These are phyloP conservation scores for Saksenaea oblongispora DNA, from an alignment of 371 early-diverging fungal genomes.

Conservation along the genomic window DNA sequence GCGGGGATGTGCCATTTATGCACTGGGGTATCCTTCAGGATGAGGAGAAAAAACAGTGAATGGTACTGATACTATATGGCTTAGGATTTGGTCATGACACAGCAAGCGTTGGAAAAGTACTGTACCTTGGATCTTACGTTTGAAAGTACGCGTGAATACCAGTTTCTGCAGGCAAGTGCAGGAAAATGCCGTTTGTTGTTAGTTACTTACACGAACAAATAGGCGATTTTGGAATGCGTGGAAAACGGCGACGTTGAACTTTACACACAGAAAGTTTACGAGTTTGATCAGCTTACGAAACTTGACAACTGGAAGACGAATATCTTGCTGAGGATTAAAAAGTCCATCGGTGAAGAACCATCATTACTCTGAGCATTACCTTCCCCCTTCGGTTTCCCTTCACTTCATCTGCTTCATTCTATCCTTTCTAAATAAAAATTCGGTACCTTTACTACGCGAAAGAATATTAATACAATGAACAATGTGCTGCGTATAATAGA, in stretches of 20 bases:
- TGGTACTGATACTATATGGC: neutral
- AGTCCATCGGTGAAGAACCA: slow-evolving; percentile 70
- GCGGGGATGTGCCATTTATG: slow-evolving; percentile 89
- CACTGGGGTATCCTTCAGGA: slow-evolving; percentile 48
- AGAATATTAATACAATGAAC: too few relatives aligned
- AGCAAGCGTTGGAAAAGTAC: slow-evolving; percentile 78
- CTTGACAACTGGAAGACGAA: slow-evolving; percentile 96
- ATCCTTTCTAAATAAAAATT: too few relatives aligned
- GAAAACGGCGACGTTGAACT: slow-evolving; percentile 78
- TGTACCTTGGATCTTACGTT: slow-evolving; percentile 85
- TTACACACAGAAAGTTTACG: slow-evolving; percentile 79
- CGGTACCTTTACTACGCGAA: too few relatives aligned
- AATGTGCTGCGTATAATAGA: too few relatives aligned
- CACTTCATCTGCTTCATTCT: too few relatives aligned
- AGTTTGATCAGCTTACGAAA: slow-evolving; percentile 85
- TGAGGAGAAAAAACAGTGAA: neutral
- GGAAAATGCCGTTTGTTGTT: neutral
- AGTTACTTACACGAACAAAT: neutral
- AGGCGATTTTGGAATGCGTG: slow-evolving; percentile 74
- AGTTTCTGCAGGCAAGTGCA: slow-evolving; percentile 66
- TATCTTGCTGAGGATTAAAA: slow-evolving; percentile 87
- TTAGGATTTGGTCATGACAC: slow-evolving; percentile 75
- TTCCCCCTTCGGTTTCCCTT: too few relatives aligned
- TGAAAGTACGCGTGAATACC: slow-evolving; percentile 81
- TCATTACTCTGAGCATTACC: slow-evolving; percentile 30